Conservation (phyloP, 768 basidiomycete genomes). For the Coprinellus micaceus region DNA sequence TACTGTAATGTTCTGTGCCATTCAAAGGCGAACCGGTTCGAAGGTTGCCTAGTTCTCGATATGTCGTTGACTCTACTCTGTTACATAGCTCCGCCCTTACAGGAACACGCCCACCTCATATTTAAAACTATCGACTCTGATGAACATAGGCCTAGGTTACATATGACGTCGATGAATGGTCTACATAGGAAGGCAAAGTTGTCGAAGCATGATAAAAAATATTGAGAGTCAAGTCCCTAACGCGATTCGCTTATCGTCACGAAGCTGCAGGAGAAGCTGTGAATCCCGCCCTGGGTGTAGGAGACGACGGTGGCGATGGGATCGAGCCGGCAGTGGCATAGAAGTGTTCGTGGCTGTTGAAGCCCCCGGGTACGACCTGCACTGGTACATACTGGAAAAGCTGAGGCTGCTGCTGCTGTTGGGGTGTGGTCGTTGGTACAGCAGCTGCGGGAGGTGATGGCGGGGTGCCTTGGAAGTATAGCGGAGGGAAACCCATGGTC, state of each 20-base stretch:
- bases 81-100: too few relatives aligned
- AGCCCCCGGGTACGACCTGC: slow-evolving; percentile 7
- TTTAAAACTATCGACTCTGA: too few relatives aligned
- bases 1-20: neutral
- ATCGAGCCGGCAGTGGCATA: neutral
- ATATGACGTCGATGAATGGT: too few relatives aligned
- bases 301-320: slow-evolving; percentile 5
- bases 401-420: neutral
- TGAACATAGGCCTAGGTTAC: too few relatives aligned
- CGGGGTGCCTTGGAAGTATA: slow-evolving; percentile 17
- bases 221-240: too few relatives aligned
- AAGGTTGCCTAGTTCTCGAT: too few relatives aligned
- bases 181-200: too few relatives aligned
- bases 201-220: too few relatives aligned
- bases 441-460: neutral
- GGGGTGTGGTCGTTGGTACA: neutral
- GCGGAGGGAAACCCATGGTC: slow-evolving; percentile 25
- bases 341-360: neutral
- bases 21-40: neutral
- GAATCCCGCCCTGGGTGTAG: slow-evolving; percentile 3
- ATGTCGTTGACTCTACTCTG: too few relatives aligned
- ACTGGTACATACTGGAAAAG: neutral
- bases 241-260: too few relatives aligned
- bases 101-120: too few relatives aligned
- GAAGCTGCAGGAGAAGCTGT: neutral